Percentiles rank a stretch among this genome's conserved stretches.
phyloP scores from a whole-genome alignment of 2,329 filamentous ascomycete species.

The Chaetomiaceae sp. region DNA sequence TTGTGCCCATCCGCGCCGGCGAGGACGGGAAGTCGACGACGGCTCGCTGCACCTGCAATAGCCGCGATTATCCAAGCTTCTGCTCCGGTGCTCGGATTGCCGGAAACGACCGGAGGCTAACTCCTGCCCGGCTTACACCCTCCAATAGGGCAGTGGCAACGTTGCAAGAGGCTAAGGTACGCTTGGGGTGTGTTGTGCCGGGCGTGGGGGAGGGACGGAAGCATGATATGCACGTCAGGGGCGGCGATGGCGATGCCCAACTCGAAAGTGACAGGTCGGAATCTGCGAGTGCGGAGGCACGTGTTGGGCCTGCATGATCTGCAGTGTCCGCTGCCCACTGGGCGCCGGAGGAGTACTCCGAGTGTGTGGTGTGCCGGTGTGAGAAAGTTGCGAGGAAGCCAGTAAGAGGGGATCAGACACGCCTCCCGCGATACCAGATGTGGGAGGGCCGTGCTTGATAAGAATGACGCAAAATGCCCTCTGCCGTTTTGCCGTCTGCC shows the following conservation, averaged over 20 bases:
- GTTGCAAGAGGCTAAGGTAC: no score
- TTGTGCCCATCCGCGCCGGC: not conserved
- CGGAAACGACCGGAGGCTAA: not conserved
- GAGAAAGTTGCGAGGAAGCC: not conserved
- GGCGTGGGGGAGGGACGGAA: not conserved
- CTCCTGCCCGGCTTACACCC: not conserved
- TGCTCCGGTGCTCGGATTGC: not conserved
- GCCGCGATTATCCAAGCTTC: not conserved
- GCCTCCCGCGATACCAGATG: constrained; percentile 1
- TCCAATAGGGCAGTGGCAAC: not conserved
- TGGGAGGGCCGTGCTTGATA: not conserved
- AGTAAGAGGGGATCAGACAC: not conserved
- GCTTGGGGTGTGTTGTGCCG: not conserved
- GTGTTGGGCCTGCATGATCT: constrained; percentile 8
- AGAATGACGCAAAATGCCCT: constrained; percentile 1
- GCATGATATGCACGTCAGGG: not conserved
- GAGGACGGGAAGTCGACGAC: no score
- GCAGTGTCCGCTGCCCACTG: not conserved
- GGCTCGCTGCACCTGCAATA: not conserved
- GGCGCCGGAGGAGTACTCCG: not conserved
- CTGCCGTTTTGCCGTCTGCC: no score
- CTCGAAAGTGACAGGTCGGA: constrained; percentile 3
- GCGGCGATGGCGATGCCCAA: not conserved
- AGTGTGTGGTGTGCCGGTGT: no score
- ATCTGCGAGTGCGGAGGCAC: not conserved